Conservation (phyloP, 2,329 filamentous ascomycete species). For the Phoma sp. region DNA sequence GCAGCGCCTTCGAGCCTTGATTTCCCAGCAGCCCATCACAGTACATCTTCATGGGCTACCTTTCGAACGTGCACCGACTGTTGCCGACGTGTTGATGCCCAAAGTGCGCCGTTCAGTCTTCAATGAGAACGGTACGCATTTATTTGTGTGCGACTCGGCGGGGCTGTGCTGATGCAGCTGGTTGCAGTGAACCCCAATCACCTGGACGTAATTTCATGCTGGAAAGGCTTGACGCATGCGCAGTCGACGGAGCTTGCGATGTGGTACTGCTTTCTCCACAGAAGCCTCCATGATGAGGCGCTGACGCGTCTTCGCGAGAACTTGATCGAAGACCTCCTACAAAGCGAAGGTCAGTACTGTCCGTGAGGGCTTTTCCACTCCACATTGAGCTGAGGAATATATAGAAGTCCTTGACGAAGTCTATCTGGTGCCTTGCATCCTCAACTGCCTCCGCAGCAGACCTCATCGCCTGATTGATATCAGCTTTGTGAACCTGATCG, state of each 20-base stretch:
- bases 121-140: slow-evolving; percentile 14
- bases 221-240: slow-evolving; percentile 40
- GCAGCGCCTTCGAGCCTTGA: slow-evolving; percentile 11
- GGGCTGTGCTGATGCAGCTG: neutral
- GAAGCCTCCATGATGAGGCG: neutral
- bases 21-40: slow-evolving; percentile 19
- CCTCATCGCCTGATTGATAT: slow-evolving; percentile 24
- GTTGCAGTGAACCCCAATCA: slow-evolving; percentile 26
- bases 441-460: slow-evolving; percentile 13
- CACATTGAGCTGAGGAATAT: neutral
- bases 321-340: neutral
- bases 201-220: slow-evolving; percentile 44
- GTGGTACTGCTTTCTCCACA: slow-evolving; percentile 39
- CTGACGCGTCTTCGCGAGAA: neutral
- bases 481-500: slow-evolving; percentile 27
- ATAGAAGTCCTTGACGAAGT: slow-evolving; percentile 17
- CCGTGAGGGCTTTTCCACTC: too few species aligned
- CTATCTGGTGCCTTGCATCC: slow-evolving; percentile 18
- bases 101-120: slow-evolving; percentile 29
- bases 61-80: slow-evolving; percentile 10
- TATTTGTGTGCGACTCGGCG: too few species aligned
- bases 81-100: slow-evolving; percentile 29
- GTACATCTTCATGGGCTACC: slow-evolving; percentile 26
- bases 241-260: slow-evolving; percentile 39
- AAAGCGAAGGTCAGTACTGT: neutral